These are phyloP conservation scores for Tricholoma hemisulphureum DNA, from an alignment of 768 basidiomycete species.

Conservation along the genomic window DNA sequence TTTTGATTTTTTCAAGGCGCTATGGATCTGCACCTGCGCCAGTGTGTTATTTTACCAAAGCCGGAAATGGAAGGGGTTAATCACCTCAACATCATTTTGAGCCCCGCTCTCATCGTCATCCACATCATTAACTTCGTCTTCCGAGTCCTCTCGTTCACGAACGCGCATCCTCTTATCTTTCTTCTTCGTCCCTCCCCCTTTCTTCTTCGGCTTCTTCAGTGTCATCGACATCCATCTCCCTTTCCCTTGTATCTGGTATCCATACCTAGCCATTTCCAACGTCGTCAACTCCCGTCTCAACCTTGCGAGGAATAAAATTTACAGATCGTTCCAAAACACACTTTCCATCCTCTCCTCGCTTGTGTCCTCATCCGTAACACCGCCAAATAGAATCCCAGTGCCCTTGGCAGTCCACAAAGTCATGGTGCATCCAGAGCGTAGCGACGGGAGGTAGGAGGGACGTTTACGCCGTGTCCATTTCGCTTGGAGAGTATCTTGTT, in stretches of 20 bases:
- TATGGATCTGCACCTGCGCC: neutral
- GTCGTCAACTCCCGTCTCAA: neutral
- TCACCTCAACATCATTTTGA: neutral
- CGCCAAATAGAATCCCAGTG: conserved; percentile 82
- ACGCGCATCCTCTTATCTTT: conserved; percentile 28
- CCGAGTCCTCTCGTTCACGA: conserved; percentile 12
- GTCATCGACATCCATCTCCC: conserved; percentile 78
- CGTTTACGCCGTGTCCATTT: conserved; percentile 90
- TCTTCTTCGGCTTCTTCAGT: conserved; percentile 71
- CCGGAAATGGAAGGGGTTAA: neutral
- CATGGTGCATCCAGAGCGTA: conserved; percentile 87
- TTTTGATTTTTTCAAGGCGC: neutral
- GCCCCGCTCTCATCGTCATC: conserved; percentile 9
- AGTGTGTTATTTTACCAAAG: neutral
- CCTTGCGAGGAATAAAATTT: conserved; percentile 18
- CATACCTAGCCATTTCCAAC: conserved; percentile 50
- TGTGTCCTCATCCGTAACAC: conserved; percentile 82
- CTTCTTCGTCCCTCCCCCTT: conserved; percentile 41
- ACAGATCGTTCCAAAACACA: conserved; percentile 88
- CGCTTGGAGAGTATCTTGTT: conserved; percentile 48
- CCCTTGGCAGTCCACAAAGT: conserved; percentile 66
- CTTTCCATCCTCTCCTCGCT: conserved; percentile 83
- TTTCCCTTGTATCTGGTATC: conserved; percentile 70
- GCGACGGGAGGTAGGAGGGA: conserved; percentile 61
- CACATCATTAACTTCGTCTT: conserved; percentile 14